Evolutionary conservation across 768 basidiomycete genomes (phyloP), one percentile per base, ranked within the genome.

Genomic region (Cystobasidium ongulense): DNA sequence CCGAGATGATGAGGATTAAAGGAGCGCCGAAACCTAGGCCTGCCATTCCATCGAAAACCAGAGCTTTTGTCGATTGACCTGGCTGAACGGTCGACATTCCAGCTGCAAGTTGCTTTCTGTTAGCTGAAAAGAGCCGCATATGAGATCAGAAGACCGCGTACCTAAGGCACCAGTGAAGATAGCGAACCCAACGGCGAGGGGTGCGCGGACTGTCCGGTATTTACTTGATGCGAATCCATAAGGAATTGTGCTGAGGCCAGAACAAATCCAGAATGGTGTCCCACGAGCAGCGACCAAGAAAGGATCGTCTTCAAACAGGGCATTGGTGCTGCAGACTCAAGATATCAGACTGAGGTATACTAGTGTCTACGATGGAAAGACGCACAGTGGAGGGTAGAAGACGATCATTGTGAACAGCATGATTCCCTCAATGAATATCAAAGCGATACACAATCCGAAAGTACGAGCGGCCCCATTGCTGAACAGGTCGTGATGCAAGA

Each of bases 371-470:
- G 53, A n/a, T 5, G 3, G 39, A 64, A 35, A 39, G 13, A 15
- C 63, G 36, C n/a, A 64, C 63, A 64, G 43, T n/a, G 63, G 31
- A 39, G 63, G 63, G 27, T 64, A 64, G 63, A 64, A 64, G 33
- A 64, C 33, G 36, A 64, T 64, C 4, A 64, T 64, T 29, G 38
- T 64, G 63, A 64, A 64, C 15, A 64, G 43, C 43, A 64, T 39
- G 36, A 64, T 64, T 23, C 63, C 63, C n/a, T 64, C 63, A 3
- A 64, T 27, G 63, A 64, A 64, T 5, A 64, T 64, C 27, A 64
- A 27, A 36, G 63, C 33, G 33, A 64, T 64, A 35, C 63, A 64
- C 27, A 64, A 11, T 10, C 27, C 38, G 13, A 64, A 64, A 36
- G 63, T 64, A 2, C 38, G 63, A 11, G 29, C 57, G 29, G 57